These are phyloP conservation scores for Phytophthora chlamydospora DNA, from an alignment of 352 stramenopile genomes.

Conservation along the genomic window DNA sequence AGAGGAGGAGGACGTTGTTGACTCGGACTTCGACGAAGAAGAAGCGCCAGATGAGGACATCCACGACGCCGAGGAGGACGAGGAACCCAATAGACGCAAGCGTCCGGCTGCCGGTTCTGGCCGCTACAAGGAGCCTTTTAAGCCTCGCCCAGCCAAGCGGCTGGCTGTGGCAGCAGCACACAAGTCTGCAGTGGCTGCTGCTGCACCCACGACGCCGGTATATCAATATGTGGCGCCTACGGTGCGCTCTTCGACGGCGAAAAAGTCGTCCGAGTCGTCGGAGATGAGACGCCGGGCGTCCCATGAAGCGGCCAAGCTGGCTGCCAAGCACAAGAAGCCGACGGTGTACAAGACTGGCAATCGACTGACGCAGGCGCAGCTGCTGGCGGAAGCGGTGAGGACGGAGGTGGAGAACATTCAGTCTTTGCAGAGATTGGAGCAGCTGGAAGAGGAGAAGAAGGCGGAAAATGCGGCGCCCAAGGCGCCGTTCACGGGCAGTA, in stretches of 20 bases:
- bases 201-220: conserved; percentile 7
- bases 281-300: conserved; percentile 63
- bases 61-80: conserved; percentile 70
- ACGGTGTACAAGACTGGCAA: conserved; percentile 49
- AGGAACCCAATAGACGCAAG: conserved; percentile 34
- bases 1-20: conserved; percentile 91
- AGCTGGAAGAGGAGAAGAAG: conserved; percentile 86
- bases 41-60: conserved; percentile 84
- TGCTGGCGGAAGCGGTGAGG: conserved; percentile 75
- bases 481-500: conserved; percentile 67
- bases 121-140: conserved; percentile 41
- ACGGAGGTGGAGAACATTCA: conserved; percentile 83
- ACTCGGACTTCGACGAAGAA: conserved; percentile 89
- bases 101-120: conserved; percentile 32
- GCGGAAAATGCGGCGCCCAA: conserved; percentile 70
- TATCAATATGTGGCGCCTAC: conserved; percentile 42
- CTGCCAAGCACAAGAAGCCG: conserved; percentile 38
- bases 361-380: conserved; percentile 68
- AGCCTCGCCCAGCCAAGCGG: conserved; percentile 27
- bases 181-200: conserved; percentile 7
- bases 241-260: conserved; percentile 63
- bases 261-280: conserved; percentile 64
- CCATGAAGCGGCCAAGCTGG: conserved; percentile 54
- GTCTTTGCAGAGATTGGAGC: conserved; percentile 80
- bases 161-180: conserved; percentile 1